phyloP scores from a whole-genome alignment of 2,329 filamentous ascomycete genomes.

The Ramularia endophylla region DNA sequence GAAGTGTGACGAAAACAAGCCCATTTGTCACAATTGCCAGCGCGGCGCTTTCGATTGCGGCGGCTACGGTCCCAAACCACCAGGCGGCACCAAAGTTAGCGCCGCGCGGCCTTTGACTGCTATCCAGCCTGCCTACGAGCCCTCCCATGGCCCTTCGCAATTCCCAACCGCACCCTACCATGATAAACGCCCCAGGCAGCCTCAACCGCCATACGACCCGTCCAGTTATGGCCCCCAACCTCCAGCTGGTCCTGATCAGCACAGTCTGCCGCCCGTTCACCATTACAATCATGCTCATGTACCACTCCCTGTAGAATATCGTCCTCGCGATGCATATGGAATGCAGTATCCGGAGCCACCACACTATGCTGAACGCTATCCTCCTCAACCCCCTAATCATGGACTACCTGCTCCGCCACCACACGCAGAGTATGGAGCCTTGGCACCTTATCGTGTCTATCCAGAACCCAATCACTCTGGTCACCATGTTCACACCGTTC shows the following conservation, averaged over 20 bases:
- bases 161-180: conserved; percentile 1
- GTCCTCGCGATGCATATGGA: conserved; percentile 8
- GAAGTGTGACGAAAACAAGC: conserved; percentile 94
- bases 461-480: too few species aligned
- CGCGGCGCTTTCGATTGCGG: conserved; percentile 86
- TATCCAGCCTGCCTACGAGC: conserved; percentile 13
- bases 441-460: too few species aligned
- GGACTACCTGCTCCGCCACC: conserved; percentile 8
- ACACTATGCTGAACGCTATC: conserved; percentile 4
- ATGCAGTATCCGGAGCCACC: conserved; percentile 3
- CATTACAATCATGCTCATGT: too few species aligned
- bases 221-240: too few species aligned
- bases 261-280: too few species aligned
- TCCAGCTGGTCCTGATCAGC: too few species aligned
- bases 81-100: conserved; percentile 12
- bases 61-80: conserved; percentile 61
- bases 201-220: conserved; percentile 4
- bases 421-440: conserved; percentile 1
- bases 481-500: not conserved
- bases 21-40: conserved; percentile 86
- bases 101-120: conserved; percentile 4
- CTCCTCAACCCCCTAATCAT: conserved; percentile 3
- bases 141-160: conserved; percentile 10
- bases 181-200: not conserved
- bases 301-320: too few species aligned